Conservation (phyloP, 1,284 basidiomycete genomes). For the Taiwanofungus camphoratus region DNA sequence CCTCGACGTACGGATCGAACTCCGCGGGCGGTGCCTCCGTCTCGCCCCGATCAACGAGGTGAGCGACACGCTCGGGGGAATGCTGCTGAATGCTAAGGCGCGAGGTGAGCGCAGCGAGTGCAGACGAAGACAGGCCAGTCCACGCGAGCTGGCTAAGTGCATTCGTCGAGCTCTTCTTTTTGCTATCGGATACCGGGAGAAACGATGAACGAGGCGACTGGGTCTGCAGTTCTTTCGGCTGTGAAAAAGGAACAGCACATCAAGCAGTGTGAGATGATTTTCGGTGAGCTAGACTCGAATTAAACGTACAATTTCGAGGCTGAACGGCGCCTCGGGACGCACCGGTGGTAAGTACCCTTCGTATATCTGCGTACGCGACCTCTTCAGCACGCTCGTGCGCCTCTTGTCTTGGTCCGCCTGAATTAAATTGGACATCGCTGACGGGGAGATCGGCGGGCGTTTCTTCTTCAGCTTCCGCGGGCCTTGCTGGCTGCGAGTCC, state of each 20-base stretch:
- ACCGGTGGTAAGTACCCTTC: constrained; percentile 7
- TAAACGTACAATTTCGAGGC: constrained; percentile 11
- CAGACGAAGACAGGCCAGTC: constrained; percentile 25
- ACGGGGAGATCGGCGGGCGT: constrained; percentile 12
- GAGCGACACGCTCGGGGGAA: constrained; percentile 11
- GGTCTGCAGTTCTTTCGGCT: constrained; percentile 10
- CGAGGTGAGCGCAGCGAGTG: constrained; percentile 23
- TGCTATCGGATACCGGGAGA: constrained; percentile 15
- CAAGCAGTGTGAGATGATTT: too few species aligned
- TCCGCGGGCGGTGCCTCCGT: constrained; percentile 8
- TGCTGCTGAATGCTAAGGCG: constrained; percentile 19
- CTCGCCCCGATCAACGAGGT: constrained; percentile 1
- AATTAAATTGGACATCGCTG: not conserved
- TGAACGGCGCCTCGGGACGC: constrained; percentile 7
- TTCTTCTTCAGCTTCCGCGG: constrained; percentile 21
- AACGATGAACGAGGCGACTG: constrained; percentile 11
- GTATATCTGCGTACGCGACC: not conserved
- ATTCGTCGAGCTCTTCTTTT: constrained; percentile 16
- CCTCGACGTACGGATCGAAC: constrained; percentile 22
- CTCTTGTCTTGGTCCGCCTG: not conserved
- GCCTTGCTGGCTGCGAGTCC: constrained; percentile 3
- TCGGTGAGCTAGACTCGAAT: too few species aligned
- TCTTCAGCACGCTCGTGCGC: not conserved
- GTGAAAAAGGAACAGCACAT: not conserved
- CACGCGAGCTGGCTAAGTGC: constrained; percentile 25